Evolutionary conservation across 2,329 filamentous ascomycete species (phyloP), one percentile per base, ranked within the genome.

Genomic region (Cordyceps cateniannulata): DNA sequence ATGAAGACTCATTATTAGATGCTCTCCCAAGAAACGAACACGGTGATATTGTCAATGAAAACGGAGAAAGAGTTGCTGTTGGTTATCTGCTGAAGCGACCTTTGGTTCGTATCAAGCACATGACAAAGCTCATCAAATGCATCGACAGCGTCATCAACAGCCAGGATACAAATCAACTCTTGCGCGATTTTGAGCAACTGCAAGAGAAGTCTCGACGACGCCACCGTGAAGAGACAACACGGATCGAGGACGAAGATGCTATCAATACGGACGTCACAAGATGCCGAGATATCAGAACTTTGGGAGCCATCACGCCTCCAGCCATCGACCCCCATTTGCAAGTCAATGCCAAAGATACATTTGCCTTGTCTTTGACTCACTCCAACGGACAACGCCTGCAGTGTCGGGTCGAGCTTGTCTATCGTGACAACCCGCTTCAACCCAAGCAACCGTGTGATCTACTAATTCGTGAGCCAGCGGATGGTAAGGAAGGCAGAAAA

Each of bases 61-160:
- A 93, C 64, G 95, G 93, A 14, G 91, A 97, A 72, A 86, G 91
- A 56, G 92, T 97, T 9, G 95, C 98, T 71, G 95, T 99, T 52
- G 93, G 93, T 8, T 96, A 95, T 73, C 80, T 99, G 50, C 79
- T 99, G 57, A 97, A 96, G 75, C 81, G 93, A 59, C 95, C 95
- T 1, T 76, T 99, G 47, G 86, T 96, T 24, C 85, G 95, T 51
- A 79, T 97, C 63, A 97, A 96, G 72, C 90, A 93, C 73, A 84
- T 99, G 63, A 81, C 87, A 48, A 96, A 93, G 72, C 88, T 91
- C 42, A 85, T 96, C 68, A 91, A 89, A 73, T 83, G 85, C 63
- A 81, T 88, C 56, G 81, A 85, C 67, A 77, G 81, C 20, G 75
- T 85, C 16, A 70, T 76, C 66, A 82, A 72, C 59, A 85, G 76